phyloP scores from a whole-genome alignment of 2,329 filamentous ascomycete species.

The Botryotinia narcissicola region DNA sequence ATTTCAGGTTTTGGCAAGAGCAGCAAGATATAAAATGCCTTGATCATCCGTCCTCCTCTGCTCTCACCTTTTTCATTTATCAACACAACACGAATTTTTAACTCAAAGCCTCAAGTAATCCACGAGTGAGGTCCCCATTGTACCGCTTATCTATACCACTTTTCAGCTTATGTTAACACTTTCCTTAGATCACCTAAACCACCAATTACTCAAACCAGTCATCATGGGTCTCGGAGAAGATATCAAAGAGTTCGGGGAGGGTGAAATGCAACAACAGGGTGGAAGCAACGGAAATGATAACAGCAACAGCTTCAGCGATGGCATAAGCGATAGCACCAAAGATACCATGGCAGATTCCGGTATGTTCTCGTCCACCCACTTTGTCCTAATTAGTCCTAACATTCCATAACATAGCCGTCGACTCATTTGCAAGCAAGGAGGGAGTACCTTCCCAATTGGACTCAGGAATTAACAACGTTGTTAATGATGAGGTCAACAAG shows the following conservation, averaged over 20 bases:
- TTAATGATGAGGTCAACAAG: constrained; percentile 13
- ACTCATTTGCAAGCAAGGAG: constrained; percentile 39
- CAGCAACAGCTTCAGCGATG: constrained; percentile 31
- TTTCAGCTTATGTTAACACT: background rate
- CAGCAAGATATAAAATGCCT: background rate
- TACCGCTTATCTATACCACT: background rate
- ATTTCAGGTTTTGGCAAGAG: background rate
- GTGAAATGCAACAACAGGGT: constrained; percentile 35
- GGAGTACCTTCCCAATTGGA: constrained; percentile 37
- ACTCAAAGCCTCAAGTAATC: background rate
- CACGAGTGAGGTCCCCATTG: background rate
- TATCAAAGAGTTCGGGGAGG: constrained; percentile 37
- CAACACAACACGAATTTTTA: background rate
- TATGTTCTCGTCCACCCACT: constrained; percentile 23
- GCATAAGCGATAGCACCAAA: constrained; percentile 35
- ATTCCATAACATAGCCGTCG: constrained; percentile 32
- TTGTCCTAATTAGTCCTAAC: background rate
- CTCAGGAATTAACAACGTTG: constrained; percentile 33
- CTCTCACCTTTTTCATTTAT: background rate
- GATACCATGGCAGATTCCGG: constrained; percentile 40
- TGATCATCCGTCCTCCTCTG: too few relatives aligned
- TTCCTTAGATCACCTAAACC: background rate
- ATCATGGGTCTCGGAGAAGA: constrained; percentile 34
- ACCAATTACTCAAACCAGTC: constrained; percentile 21
- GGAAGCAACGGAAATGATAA: constrained; percentile 40